Conservation (phyloP, 129 eudicot species). For the Flaveria sonorensis region DNA sequence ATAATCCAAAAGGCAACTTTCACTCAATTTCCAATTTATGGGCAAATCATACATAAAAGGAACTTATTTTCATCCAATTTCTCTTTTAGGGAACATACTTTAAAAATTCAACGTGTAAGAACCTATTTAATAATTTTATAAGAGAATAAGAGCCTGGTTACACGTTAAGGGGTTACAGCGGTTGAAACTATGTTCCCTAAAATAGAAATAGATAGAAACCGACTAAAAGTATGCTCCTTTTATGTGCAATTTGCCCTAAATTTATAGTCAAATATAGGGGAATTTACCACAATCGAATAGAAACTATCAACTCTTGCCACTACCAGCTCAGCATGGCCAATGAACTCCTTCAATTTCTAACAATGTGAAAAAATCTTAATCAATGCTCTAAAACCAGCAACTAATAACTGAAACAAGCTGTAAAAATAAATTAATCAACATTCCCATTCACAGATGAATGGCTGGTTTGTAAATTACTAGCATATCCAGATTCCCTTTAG, state of each 20-base stretch:
- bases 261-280: constrained; percentile 9
- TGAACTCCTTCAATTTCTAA: constrained; percentile 71
- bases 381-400: not conserved
- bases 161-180: too few relatives aligned
- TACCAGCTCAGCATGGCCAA: constrained; percentile 61
- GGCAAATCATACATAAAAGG: not conserved
- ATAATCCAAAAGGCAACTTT: not conserved
- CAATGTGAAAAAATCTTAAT: constrained; percentile 14
- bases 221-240: not conserved
- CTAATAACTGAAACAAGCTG: not conserved
- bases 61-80: not conserved
- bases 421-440: constrained; percentile 9
- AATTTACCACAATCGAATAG: constrained; percentile 73
- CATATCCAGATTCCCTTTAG: not conserved
- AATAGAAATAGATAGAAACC: too few relatives aligned
- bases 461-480: too few relatives aligned
- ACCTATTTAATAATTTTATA: not conserved
- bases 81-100: not conserved
- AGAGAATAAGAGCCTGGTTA: not conserved
- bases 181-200: too few relatives aligned
- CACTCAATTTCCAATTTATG: too few relatives aligned
- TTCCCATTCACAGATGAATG: not conserved
- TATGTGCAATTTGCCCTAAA: not conserved
- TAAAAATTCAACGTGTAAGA: not conserved
- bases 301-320: constrained; percentile 56